Evolutionary conservation across 73 alveolate species (phyloP), one percentile per base, ranked within the genome.

Genomic region (Paramecium bursaria): DNA sequence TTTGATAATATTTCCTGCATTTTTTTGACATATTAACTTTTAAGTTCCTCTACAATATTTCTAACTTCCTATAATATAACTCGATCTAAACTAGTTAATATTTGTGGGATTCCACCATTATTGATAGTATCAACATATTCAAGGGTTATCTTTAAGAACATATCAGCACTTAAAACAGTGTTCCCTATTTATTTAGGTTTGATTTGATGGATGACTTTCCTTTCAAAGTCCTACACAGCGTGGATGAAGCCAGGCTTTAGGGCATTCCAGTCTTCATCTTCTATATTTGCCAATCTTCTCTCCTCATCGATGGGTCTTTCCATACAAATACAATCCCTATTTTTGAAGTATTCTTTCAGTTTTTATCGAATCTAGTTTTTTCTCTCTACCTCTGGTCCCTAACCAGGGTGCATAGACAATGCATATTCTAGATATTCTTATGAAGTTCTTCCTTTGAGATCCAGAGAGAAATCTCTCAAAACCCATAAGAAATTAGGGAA

Each of bases 401-500:
- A 48, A 13, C 94, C 91, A 2, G 90, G 85, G 35, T 82, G 87
- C 22, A 87, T 85, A 75, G 90, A 82, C 29, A 96, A 79, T 29
- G 97, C 93, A 30, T 85, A 85, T 73, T 96, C 99, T 75, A 96
- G 73, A 85, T 96, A 96, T 50, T 96, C 95, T 77, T 89, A 89
- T 25, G 98, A 92, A 25, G 95, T 87, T 73, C 86, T 57, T 13
- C 95, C 96, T 49, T 90, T 96, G 23, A 91, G 53, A 48, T 92
- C 98, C 50, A 91, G 97, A 31, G 91, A 91, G 85, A 96, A 96
- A 77, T 94, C 98, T 87, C 98, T 86, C 11, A 92, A 54, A 44
- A 94, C 97, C 99, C 99, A 95, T 9, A 85, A 75, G 86, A 95
- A 95, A 17, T 90, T 79, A 1, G 99, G 99, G 75, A 95, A 93